Conservation (phyloP, 2,329 filamentous ascomycete species). For the Coniosporium tulheliwenetii region DNA sequence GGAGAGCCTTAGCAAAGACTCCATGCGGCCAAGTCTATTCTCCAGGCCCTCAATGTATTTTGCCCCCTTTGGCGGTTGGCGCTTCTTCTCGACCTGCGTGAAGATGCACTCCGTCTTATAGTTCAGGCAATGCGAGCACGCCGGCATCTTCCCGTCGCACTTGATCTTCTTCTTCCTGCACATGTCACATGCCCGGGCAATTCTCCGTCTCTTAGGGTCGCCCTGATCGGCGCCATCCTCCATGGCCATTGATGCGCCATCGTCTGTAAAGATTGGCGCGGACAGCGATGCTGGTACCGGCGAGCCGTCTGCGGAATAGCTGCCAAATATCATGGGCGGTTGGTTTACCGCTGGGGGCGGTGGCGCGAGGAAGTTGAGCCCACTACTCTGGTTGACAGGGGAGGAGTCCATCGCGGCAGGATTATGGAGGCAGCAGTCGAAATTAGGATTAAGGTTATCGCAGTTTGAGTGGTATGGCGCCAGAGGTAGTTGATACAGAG, state of each 20-base stretch:
- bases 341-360: slow-evolving; percentile 20
- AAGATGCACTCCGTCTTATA: slow-evolving; percentile 98
- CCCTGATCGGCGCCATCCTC: slow-evolving; percentile 40
- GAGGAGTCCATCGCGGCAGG: neutral
- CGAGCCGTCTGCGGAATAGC: slow-evolving; percentile 18
- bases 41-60: slow-evolving; percentile 97
- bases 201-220: slow-evolving; percentile 77
- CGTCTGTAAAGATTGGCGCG: slow-evolving; percentile 13
- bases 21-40: slow-evolving; percentile 90
- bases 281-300: slow-evolving; percentile 15
- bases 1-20: slow-evolving; percentile 73
- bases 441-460: too few species aligned
- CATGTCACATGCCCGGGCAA: slow-evolving; percentile 88
- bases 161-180: slow-evolving; percentile 95
- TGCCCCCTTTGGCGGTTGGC: slow-evolving; percentile 89
- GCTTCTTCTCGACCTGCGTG: slow-evolving; percentile 97
- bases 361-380: slow-evolving; percentile 3
- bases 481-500: too few species aligned
- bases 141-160: slow-evolving; percentile 88
- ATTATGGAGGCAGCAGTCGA: too few species aligned
- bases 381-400: neutral
- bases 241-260: slow-evolving; percentile 29
- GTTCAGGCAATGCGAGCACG: slow-evolving; percentile 90
- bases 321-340: slow-evolving; percentile 23
- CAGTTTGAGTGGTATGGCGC: too few species aligned